Evolutionary conservation across 768 basidiomycete genomes (phyloP), one percentile per base, ranked within the genome.

Genomic region (Gloeopeniophorella convolvens): DNA sequence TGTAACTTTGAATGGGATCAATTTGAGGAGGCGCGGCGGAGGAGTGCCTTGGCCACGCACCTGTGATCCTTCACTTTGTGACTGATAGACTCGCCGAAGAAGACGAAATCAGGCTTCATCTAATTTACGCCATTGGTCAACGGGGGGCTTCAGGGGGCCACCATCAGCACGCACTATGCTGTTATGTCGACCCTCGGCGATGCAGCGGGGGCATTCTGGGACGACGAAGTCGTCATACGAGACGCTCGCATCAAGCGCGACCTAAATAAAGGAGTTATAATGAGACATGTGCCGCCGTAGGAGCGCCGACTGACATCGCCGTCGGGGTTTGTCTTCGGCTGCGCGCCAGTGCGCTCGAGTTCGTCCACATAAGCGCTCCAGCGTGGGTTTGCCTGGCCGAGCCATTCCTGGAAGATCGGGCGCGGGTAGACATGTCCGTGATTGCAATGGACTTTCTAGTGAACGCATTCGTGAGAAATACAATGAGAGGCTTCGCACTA

Each of bases 41-140:
- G 11, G 21, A 31, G 8, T 4, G n/a, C 20, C 8, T 11, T 12
- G 2, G 20, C 2, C 13, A 31, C 46, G 46, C 26, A 89, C 87
- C 92, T 91, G 60, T 77, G 74, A 36, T 83, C 77, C 62, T 78
- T 85, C 43, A 86, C 73, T 30, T 68, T 51, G 20, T 72, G 64
- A 9, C 80, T 72, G 57, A 97, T 89, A 1, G 89, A 87, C 68
- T 95, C 93, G 27, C 93, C 93, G 60, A 94, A 94, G 63, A 93
- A 93, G 9, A 89, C 77, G 15, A 93, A 75, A 35, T 84, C 81
- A 0, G 91, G 85, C 68, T 92, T 93, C 50, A 82, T 76, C 87
- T 83, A 59, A 5, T 39, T 21, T 13, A 10, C 11, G 37, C 12
- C 3, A 30, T 27, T 24, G 11, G 8, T 42, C n/a, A 4, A 11